Base-by-base conservation (phyloP, 1,284 basidiomycete species). In the Ustilago shanxiensis region DNA sequence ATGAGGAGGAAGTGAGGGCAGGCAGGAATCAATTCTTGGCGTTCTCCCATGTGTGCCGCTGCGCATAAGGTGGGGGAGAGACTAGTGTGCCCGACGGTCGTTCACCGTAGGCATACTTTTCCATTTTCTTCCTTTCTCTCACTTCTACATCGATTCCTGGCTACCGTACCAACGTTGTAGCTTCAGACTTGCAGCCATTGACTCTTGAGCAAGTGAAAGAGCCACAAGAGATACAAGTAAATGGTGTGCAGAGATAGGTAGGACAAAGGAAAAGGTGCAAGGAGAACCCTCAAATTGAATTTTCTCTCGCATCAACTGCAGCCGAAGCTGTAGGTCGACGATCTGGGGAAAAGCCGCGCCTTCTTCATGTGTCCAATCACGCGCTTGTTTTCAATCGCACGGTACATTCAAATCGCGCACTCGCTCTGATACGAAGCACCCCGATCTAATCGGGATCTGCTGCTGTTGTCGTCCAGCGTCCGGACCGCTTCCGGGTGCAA, bases 251-350 rank as follows among this genome's bases (percentile, higher is more conserved):
- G 11, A 16, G 5, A 45, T 3, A 2, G 44, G 44, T 45, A 45
- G 44, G 44, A 45, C 44, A 45, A 37, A 37, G 6, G 9, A 37
- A 33, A 5, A 45, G 44, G 44, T 45, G 44, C 22, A 45, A 45
- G 44, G 44, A 45, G 44, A 37, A 45, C 5, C 44, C 3, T 20
- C 44, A 45, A 45, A 22, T 45, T 45, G 22, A 45, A 45, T 8
- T 45, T 45, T 37, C 35, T 37, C 35, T 37, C 35, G 44, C n/a
- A 45, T 45, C 44, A 45, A n/a, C 44, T 45, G 44, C 44, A 45
- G 44, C 44, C 44, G 44, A 45, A 45, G 44, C 44, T 45, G 44
- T 45, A 22, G n/a, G n/a, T 45, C 44, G 44, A 20, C 44, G 44
- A 45, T 45, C 44, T 45, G 44, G 44, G 44, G 44, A 45, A 45